Evolutionary conservation across 257 asterid species (phyloP).

Genomic region (Cordia subcordata): DNA sequence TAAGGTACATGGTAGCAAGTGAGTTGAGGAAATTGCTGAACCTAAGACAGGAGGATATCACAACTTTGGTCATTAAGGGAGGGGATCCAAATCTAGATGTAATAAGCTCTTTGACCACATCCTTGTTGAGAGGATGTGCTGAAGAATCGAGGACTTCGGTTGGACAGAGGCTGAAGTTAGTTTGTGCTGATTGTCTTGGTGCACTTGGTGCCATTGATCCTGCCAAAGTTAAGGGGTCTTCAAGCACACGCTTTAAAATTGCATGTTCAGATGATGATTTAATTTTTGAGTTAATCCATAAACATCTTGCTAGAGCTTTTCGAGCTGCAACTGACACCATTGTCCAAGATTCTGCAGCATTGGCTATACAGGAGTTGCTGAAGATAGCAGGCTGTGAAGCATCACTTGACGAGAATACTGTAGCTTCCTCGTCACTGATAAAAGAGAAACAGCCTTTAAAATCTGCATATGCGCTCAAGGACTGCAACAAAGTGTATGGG

Average conservation of each 20-base stretch:
- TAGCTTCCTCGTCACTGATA: slow-evolving; percentile 30
- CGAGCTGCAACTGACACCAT: slow-evolving; percentile 90
- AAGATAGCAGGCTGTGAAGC: slow-evolving; percentile 84
- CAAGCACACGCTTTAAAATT: slow-evolving; percentile 76
- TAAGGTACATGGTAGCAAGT: slow-evolving; percentile 94
- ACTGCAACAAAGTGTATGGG: slow-evolving; percentile 35
- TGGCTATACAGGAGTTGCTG: slow-evolving; percentile 95
- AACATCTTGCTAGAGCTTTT: slow-evolving; percentile 95
- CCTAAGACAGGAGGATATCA: slow-evolving; percentile 63
- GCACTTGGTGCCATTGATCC: slow-evolving; percentile 98
- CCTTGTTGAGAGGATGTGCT: slow-evolving; percentile 93
- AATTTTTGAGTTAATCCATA: slow-evolving; percentile 85
- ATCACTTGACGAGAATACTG: slow-evolving; percentile 62
- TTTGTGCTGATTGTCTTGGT: slow-evolving; percentile 95
- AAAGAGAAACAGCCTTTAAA: slow-evolving; percentile 30
- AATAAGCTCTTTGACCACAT: slow-evolving; percentile 74
- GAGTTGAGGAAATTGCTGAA: slow-evolving; percentile 79
- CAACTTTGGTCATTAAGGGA: slow-evolving; percentile 61
- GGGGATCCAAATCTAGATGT: slow-evolving; percentile 71
- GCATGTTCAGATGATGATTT: slow-evolving; percentile 98
- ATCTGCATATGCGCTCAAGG: slow-evolving; percentile 35
- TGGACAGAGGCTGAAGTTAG: slow-evolving; percentile 84
- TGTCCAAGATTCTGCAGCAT: slow-evolving; percentile 89
- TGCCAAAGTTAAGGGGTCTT: slow-evolving; percentile 71
- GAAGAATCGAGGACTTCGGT: slow-evolving; percentile 91